Percentiles rank a stretch among this genome's conserved stretches.
Evolutionary conservation across 2,329 filamentous ascomycete genomes (phyloP).

Genomic region (Dendrostoma leiphaemia): DNA sequence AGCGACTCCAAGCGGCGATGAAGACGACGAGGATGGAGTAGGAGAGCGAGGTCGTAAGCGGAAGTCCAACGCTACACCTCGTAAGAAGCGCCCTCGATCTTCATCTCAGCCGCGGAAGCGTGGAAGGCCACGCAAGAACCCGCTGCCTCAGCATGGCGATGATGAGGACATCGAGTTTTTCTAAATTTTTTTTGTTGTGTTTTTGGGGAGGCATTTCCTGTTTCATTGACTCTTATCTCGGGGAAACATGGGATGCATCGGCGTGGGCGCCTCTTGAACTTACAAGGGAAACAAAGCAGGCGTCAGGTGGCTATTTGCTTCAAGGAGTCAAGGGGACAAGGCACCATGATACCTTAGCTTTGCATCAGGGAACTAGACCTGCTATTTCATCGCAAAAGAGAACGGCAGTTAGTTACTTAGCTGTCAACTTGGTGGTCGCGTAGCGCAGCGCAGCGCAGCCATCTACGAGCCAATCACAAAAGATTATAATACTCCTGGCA

Average conservation of each 20-base stretch:
- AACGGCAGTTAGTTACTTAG: not conserved
- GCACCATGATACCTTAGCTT: constrained; percentile 18
- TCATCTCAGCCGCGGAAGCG: constrained; percentile 48
- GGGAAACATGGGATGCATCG: not conserved
- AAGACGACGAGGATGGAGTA: constrained; percentile 42
- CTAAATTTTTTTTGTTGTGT: not conserved
- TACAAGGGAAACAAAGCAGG: not conserved
- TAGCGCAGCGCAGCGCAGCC: not conserved
- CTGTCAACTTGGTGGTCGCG: not conserved
- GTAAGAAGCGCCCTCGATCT: constrained; percentile 59
- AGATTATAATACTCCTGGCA: not conserved
- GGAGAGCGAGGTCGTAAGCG: constrained; percentile 52
- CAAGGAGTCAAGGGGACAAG: not conserved
- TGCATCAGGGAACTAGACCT: constrained; percentile 12
- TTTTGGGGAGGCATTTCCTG: not conserved
- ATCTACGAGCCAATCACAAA: not conserved
- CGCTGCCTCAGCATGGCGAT: constrained; percentile 33
- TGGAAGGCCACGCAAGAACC: constrained; percentile 50
- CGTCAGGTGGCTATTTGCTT: not conserved
- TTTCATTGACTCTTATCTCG: not conserved
- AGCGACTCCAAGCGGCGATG: constrained; percentile 51
- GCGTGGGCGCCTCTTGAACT: not conserved
- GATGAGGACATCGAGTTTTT: constrained; percentile 30
- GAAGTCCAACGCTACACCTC: constrained; percentile 47
- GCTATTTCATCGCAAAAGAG: not conserved